These are phyloP conservation scores for Camellia oleifera DNA, from an alignment of 179 eudicot genomes.

Conservation along the genomic window DNA sequence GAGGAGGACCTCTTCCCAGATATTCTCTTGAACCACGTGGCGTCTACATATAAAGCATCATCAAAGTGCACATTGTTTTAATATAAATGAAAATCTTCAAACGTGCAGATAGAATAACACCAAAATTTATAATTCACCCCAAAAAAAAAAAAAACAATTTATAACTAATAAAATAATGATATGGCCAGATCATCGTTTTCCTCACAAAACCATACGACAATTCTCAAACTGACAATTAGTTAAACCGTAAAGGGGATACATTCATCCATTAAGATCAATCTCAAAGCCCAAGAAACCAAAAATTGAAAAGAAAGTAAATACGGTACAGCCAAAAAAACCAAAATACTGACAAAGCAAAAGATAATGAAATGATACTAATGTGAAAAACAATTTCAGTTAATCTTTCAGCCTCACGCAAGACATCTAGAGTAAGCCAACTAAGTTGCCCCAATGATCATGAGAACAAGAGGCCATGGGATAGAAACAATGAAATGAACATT, in stretches of 20 bases:
- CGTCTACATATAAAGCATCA: slow-evolving; percentile 30
- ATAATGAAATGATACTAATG: not conserved
- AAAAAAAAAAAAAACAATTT: not conserved
- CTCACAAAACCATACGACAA: not conserved
- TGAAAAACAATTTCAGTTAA: not conserved
- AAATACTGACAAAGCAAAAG: not conserved
- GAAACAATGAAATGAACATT: no score
- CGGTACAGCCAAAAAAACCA: not conserved
- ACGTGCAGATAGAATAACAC: not conserved
- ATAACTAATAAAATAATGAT: not conserved
- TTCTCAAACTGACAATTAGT: not conserved
- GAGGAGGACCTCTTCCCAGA: slow-evolving; percentile 80
- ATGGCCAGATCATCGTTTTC: not conserved
- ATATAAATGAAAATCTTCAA: not conserved
- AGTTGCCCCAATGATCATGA: not conserved
- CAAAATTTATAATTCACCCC: no score
- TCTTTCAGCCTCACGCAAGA: not conserved
- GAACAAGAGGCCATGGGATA: no score
- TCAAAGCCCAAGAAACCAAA: not conserved
- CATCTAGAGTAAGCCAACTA: not conserved
- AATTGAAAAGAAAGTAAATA: not conserved
- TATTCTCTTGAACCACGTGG: slow-evolving; percentile 87
- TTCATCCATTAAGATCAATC: not conserved
- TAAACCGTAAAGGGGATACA: not conserved
- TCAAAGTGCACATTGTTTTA: no score